These are phyloP conservation scores for Malus sylvestris DNA, from an alignment of 306 rosid species.

Conservation along the genomic window DNA sequence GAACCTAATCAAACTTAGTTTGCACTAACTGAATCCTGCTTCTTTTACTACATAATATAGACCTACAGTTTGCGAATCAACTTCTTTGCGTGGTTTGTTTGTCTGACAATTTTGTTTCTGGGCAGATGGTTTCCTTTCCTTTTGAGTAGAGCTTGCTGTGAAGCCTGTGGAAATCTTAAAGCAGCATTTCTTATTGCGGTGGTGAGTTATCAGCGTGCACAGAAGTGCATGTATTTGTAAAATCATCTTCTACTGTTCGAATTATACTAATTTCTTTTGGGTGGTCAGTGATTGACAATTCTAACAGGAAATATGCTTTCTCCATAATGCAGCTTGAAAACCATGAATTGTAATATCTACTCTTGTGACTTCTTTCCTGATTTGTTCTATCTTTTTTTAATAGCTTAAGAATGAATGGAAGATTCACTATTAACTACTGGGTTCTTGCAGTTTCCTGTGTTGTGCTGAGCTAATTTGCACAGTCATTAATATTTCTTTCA, in stretches of 20 bases:
- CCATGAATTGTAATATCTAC: background rate
- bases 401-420: background rate
- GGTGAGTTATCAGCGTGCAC: slow-evolving; percentile 49
- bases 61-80: background rate
- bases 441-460: background rate
- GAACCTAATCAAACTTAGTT: background rate
- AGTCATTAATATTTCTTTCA: background rate
- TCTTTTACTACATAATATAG: background rate
- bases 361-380: background rate
- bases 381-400: background rate
- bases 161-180: slow-evolving; percentile 97
- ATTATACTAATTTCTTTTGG: background rate
- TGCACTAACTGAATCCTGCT: background rate
- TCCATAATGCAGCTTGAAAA: background rate
- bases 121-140: slow-evolving; percentile 97
- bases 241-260: background rate
- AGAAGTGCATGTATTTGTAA: background rate
- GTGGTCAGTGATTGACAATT: background rate
- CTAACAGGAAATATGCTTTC: background rate
- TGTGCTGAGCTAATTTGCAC: background rate
- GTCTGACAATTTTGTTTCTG: slow-evolving; percentile 15
- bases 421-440: background rate
- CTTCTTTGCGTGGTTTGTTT: slow-evolving; percentile 9
- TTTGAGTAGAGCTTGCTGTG: slow-evolving; percentile 86
- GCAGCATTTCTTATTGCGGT: slow-evolving; percentile 97